Conservation (phyloP, 2,329 filamentous ascomycete genomes). For the Remersonia thermophila region DNA sequence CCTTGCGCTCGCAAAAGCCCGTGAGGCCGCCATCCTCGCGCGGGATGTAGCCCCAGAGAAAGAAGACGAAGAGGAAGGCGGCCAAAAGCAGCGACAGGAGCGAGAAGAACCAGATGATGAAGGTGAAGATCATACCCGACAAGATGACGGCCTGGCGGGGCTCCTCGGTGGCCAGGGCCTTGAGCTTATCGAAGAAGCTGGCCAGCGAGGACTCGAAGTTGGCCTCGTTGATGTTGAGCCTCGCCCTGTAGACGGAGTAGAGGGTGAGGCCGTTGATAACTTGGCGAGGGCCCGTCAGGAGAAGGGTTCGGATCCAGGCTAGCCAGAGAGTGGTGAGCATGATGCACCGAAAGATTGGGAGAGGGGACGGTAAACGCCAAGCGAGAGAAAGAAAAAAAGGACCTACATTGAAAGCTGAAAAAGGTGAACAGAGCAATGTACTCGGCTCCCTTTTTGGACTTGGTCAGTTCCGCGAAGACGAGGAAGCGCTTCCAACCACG, state of each 20-base stretch:
- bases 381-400: too few species aligned
- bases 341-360: too few species aligned
- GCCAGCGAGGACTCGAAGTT: constrained; percentile 50
- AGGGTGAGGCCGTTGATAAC: constrained; percentile 83
- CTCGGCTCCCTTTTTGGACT: constrained; percentile 80
- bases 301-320: constrained; percentile 79
- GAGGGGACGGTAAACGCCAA: too few species aligned
- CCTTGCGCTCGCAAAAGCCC: constrained; percentile 82
- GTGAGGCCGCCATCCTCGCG: constrained; percentile 65
- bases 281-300: constrained; percentile 87
- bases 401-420: constrained; percentile 57
- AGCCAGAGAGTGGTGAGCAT: constrained; percentile 14
- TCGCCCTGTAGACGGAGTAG: constrained; percentile 66
- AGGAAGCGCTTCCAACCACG: constrained; percentile 80
- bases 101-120: constrained; percentile 79
- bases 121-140: constrained; percentile 82
- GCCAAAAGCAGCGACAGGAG: constrained; percentile 64
- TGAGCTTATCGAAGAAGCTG: constrained; percentile 76
- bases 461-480: constrained; percentile 85
- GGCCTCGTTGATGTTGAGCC: constrained; percentile 49
- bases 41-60: constrained; percentile 87
- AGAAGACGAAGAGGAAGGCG: constrained; percentile 69
- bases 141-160: constrained; percentile 72
- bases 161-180: constrained; percentile 58
- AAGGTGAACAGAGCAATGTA: constrained; percentile 87